Percentiles rank a stretch among this genome's conserved stretches.
phyloP scores from a whole-genome alignment of 179 eudicot species.

The Beta macrorhiza region DNA sequence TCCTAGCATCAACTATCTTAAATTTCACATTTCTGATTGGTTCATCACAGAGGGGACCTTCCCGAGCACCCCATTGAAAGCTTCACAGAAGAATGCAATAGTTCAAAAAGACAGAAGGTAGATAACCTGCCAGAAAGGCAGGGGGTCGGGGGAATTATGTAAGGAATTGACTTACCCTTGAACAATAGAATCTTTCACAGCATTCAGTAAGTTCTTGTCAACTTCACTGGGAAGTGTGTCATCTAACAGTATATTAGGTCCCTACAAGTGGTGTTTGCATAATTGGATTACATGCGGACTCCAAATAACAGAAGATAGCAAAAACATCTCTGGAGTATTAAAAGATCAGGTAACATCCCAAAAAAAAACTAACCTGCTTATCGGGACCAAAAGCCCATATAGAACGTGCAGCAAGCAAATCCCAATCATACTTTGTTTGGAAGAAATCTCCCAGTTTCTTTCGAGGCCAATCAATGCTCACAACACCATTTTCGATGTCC shows the following conservation, averaged over 20 bases:
- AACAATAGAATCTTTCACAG: slow-evolving; percentile 96
- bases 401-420: slow-evolving; percentile 97
- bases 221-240: slow-evolving; percentile 99
- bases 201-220: slow-evolving; percentile 79
- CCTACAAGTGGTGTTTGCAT: slow-evolving; percentile 42
- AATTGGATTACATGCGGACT: neutral
- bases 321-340: neutral
- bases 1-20: slow-evolving; percentile 94
- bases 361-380: slow-evolving; percentile 70
- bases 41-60: slow-evolving; percentile 98
- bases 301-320: neutral
- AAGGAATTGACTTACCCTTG: slow-evolving; percentile 64
- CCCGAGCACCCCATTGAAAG: slow-evolving; percentile 99
- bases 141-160: neutral
- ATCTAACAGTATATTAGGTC: slow-evolving; percentile 91
- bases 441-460: slow-evolving; percentile 87
- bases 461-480: slow-evolving; percentile 87
- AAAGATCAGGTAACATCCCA: neutral
- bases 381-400: slow-evolving; percentile 99
- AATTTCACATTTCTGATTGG: slow-evolving; percentile 98
- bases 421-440: slow-evolving; percentile 96
- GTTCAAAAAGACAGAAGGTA: slow-evolving; percentile 2
- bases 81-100: slow-evolving; percentile 37
- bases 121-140: neutral
- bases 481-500: slow-evolving; percentile 88